Evolutionary conservation across 2,329 filamentous ascomycete species (phyloP).

Genomic region (Diaporthe batatas): DNA sequence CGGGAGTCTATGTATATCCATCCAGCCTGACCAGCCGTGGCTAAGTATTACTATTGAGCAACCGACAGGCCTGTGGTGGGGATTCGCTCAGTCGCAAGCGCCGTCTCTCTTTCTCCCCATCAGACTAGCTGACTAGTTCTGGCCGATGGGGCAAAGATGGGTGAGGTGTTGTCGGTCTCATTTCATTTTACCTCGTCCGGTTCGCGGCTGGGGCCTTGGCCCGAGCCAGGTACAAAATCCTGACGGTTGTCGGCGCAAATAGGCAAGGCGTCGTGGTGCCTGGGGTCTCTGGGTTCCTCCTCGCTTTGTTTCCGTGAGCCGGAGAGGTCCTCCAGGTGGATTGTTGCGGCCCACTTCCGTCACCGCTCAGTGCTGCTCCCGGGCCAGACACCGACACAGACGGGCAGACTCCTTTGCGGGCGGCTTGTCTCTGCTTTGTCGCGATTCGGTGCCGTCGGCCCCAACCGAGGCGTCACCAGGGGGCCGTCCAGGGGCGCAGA

Average conservation of each 20-base stretch:
- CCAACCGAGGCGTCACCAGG: conserved; percentile 24
- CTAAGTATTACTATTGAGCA: background rate
- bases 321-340: background rate
- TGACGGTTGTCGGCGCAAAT: background rate
- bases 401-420: conserved; percentile 5
- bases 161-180: conserved; percentile 21
- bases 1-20: too few relatives aligned
- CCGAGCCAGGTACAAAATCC: conserved; percentile 11
- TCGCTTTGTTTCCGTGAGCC: conserved; percentile 35
- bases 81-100: conserved; percentile 22
- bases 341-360: conserved; percentile 14
- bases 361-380: background rate
- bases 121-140: background rate
- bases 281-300: conserved; percentile 4
- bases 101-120: background rate
- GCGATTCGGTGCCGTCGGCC: conserved; percentile 4
- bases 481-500: background rate
- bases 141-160: conserved; percentile 16
- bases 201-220: conserved; percentile 27
- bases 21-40: background rate
- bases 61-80: background rate
- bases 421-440: conserved; percentile 23
- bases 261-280: conserved; percentile 17
- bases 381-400: conserved; percentile 1
- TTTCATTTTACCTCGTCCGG: conserved; percentile 30